Percentiles rank a stretch among this genome's conserved stretches.
Conservation (phyloP, 129 eudicot species). For the Flaveria linearis region DNA sequence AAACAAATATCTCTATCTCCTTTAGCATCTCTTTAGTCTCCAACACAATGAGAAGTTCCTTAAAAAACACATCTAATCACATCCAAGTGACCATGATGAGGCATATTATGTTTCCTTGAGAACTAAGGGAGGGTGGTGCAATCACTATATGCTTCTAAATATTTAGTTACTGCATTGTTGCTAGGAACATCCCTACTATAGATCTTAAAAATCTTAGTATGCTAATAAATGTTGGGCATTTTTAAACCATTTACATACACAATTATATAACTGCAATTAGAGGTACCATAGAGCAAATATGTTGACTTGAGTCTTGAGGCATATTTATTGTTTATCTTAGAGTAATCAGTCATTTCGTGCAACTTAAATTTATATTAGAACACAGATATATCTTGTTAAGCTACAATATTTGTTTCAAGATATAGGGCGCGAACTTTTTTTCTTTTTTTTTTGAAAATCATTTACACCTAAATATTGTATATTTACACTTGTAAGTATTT, state of each 20-base stretch:
- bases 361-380: neutral
- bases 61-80: conserved; percentile 38
- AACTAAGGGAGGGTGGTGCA: conserved; percentile 43
- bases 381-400: too few relatives aligned
- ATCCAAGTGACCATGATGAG: conserved; percentile 40
- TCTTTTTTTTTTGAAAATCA: neutral
- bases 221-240: neutral
- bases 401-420: too few relatives aligned
- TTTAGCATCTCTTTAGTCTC: neutral
- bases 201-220: neutral
- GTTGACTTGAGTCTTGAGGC: neutral
- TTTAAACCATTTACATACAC: neutral
- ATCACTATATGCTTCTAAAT: conserved; percentile 20
- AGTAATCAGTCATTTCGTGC: neutral
- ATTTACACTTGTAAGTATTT: too few relatives aligned
- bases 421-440: neutral
- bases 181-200: conserved; percentile 1
- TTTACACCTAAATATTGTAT: too few relatives aligned
- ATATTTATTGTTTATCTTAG: neutral
- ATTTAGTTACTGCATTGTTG: neutral
- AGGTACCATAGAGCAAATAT: neutral
- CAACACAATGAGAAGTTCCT: conserved; percentile 28
- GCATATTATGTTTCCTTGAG: conserved; percentile 37
- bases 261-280: too few relatives aligned
- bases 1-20: neutral